Conservation (phyloP, 1,139 yeast genomes). For the Diutina neorugosa region DNA sequence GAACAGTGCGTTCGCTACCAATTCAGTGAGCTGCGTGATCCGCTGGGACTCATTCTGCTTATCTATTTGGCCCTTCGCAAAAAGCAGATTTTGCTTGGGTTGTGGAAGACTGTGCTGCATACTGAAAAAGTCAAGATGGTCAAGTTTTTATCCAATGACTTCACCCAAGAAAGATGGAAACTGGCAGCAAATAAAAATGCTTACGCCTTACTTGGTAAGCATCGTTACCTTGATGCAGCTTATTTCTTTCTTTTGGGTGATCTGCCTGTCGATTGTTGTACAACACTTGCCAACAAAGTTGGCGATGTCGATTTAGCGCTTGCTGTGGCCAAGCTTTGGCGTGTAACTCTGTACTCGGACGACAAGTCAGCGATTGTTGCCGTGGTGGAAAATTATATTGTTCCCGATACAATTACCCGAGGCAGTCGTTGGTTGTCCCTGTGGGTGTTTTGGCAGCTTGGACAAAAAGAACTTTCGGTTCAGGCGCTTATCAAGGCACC, state of each 20-base stretch:
- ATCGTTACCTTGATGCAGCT: constrained; percentile 79
- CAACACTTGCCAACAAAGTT: constrained; percentile 56
- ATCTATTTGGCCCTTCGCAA: constrained; percentile 69
- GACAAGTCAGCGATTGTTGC: constrained; percentile 23
- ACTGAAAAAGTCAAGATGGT: constrained; percentile 76
- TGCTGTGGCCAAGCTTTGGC: constrained; percentile 55
- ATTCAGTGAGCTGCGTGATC: constrained; percentile 54
- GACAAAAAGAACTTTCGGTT: constrained; percentile 41
- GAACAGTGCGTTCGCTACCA: constrained; percentile 66
- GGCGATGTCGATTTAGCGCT: constrained; percentile 64
- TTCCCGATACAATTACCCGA: constrained; percentile 45
- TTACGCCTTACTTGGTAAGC: constrained; percentile 79
- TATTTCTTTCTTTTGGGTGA: constrained; percentile 79
- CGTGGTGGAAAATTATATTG: constrained; percentile 38
- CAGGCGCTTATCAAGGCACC: constrained; percentile 55
- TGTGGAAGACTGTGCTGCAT: constrained; percentile 76
- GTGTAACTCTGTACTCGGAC: constrained; percentile 24
- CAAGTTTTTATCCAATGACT: constrained; percentile 66
- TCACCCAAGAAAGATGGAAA: constrained; percentile 61
- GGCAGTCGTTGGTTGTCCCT: constrained; percentile 79
- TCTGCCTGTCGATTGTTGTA: constrained; percentile 63
- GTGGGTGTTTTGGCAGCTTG: constrained; percentile 67
- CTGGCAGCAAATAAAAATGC: constrained; percentile 91
- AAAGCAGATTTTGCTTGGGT: constrained; percentile 62
- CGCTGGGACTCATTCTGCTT: constrained; percentile 56